Evolutionary conservation across 1,284 basidiomycete species (phyloP), one percentile per base, ranked within the genome.

Genomic region (Puccinia polysora): DNA sequence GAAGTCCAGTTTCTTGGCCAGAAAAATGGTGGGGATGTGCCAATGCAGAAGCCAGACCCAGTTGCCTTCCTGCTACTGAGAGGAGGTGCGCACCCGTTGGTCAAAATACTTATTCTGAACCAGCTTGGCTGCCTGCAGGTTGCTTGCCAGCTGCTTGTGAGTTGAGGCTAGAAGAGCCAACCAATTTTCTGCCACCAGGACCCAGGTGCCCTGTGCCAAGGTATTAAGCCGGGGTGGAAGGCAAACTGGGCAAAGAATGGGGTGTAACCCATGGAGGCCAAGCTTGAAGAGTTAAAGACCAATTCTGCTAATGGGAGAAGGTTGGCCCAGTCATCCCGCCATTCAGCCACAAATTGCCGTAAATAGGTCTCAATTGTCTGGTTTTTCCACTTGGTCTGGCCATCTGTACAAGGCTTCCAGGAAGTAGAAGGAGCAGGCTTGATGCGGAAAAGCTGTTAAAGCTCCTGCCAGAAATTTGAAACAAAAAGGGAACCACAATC

Each of bases 221-320:
- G 32, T n/a, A 15, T 53, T 69, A 28, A 78, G 65, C 8, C 65
- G 75, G 81, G 81, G 56, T 80, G 74, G 56, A 78, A 82, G 8
- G 79, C 82, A 18, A 77, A 75, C 62, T 81, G 81, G 30, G 81
- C 80, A 38, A 77, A 81, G 78, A 84, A 84, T 0, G 83, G 83
- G 0, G 83, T 78, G 8, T 59, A 62, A 7, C 70, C 34, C 20
- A 78, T 81, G 0, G 78, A 74, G 0, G 74, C 18, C 25, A 80
- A 77, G 0, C 73, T 30, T 0, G 75, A 73, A 50, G 81, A 78
- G 75, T 81, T 81, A 65, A 78, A 75, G 0, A 76, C 36, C 38
- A 82, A 82, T 49, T 82, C 78, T 0, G 79, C 76, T 0, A 75
- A 38, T 0, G 75, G 69, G 7, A 81, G 71, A 55, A 45, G 40